Conservation (phyloP, 805 yeast species). For the Candida nitratophila region DNA sequence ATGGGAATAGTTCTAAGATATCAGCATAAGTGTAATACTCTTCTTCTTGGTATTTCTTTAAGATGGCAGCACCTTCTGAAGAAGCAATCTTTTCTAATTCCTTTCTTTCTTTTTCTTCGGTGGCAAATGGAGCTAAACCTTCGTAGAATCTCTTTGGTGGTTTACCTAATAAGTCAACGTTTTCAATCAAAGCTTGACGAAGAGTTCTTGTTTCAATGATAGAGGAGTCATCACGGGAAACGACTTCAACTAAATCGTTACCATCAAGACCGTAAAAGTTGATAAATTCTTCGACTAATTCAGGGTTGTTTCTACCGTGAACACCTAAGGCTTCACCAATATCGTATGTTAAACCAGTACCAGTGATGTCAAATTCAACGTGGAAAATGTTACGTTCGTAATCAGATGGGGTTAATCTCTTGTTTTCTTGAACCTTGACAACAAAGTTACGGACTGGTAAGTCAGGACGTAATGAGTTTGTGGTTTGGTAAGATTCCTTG, state of each 20-base stretch:
- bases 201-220: conserved; percentile 70
- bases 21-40: conserved; percentile 79
- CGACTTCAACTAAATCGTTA: conserved; percentile 60
- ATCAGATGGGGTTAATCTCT: conserved; percentile 81
- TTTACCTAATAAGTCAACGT: conserved; percentile 84
- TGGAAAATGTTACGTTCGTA: conserved; percentile 95
- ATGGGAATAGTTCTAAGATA: conserved; percentile 67
- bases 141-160: conserved; percentile 95
- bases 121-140: conserved; percentile 64
- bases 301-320: conserved; percentile 77
- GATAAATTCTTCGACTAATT: conserved; percentile 63
- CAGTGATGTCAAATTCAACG: conserved; percentile 85
- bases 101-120: conserved; percentile 59
- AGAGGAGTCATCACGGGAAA: conserved; percentile 55
- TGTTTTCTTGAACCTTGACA: conserved; percentile 86
- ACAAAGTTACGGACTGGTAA: conserved; percentile 77
- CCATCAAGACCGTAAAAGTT: conserved; percentile 64
- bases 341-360: conserved; percentile 85
- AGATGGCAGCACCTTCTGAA: conserved; percentile 75
- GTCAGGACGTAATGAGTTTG: conserved; percentile 76
- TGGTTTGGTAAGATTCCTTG: conserved; percentile 66
- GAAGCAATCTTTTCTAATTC: conserved; percentile 58
- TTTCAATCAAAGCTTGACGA: conserved; percentile 72
- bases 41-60: conserved; percentile 79
- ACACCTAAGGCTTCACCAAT: conserved; percentile 97